Evolutionary conservation across 768 basidiomycete genomes (phyloP), one percentile per base, ranked within the genome.

Genomic region (Rubroboletus satanas): DNA sequence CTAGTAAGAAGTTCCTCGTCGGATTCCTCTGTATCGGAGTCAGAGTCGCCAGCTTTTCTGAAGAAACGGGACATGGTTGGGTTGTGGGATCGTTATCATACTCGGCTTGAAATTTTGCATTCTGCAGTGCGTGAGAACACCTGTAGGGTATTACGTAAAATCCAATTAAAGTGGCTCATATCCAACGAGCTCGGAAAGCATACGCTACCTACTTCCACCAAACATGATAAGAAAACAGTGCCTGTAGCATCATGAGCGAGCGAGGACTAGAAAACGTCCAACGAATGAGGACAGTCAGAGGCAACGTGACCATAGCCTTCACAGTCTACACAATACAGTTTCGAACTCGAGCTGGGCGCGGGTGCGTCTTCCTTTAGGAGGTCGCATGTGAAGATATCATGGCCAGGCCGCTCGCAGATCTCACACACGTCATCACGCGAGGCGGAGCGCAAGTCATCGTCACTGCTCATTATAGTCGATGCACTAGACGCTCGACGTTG

Each of bases 361-460:
- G 74, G 63, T 26, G 66, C 63, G 36, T 83, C 84, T 32, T 82
- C 83, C 63, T 82, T 83, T 55, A 92, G 76, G 46, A 90, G 78
- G 55, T 85, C 83, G 67, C 93, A 94, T 37, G 80, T 85, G 70
- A 93, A 91, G 45, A 93, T 86, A 63, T 93, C 91, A 65, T 95
- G 93, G 2, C 88, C 91, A 0, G 83, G 83, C 59, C 81, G 78
- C 68, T 92, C 90, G 73, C 92, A 94, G 43, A 93, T 87, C 68
- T 95, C 93, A 72, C 93, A 95, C 5, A 86, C 77, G 32, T 76
- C 74, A 53, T 76, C 74, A n/a, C 48, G 63, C n/a, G 56, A 45
- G 43, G 55, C 31, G 36, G 65, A 63, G 35, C 56, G 58, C 26
- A 62, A 55, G 21, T 67, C 61, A 10, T 66, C 61, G 37, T 62